Evolutionary conservation across 2,329 filamentous ascomycete species (phyloP).

Genomic region (Paracorniculantispora psalliotae): DNA sequence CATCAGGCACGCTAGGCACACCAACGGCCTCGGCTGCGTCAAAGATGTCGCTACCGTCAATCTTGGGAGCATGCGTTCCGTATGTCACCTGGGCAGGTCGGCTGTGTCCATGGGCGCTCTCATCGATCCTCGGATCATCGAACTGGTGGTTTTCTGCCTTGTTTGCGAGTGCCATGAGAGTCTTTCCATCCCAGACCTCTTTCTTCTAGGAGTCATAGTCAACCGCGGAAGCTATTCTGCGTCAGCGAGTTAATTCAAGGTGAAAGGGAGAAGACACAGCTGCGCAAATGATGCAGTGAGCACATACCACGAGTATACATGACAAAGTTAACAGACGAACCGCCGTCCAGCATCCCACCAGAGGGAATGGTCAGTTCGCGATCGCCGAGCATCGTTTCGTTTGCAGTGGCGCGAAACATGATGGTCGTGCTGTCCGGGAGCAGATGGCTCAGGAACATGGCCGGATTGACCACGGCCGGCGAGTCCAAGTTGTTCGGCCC

Average conservation of each 20-base stretch:
- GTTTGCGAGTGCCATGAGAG: slow-evolving; percentile 45
- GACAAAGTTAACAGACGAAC: slow-evolving; percentile 30
- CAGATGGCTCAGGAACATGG: slow-evolving; percentile 19
- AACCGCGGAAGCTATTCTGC: background rate
- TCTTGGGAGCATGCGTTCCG: slow-evolving; percentile 36
- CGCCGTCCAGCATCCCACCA: slow-evolving; percentile 27
- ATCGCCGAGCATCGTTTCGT: slow-evolving; percentile 20
- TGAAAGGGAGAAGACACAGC: too few species aligned
- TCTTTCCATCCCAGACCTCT: slow-evolving; percentile 45
- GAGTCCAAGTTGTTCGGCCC: slow-evolving; percentile 25
- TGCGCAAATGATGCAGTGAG: background rate
- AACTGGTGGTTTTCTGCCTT: slow-evolving; percentile 48
- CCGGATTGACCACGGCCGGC: slow-evolving; percentile 21
- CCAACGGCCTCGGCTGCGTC: slow-evolving; percentile 42
- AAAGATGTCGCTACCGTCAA: slow-evolving; percentile 42
- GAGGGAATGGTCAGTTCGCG: slow-evolving; percentile 21
- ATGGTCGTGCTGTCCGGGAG: slow-evolving; percentile 18
- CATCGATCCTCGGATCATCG: slow-evolving; percentile 28
- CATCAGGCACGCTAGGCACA: slow-evolving; percentile 41
- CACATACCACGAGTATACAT: slow-evolving; percentile 24
- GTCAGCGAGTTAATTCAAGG: too few species aligned
- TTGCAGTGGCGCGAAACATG: slow-evolving; percentile 22
- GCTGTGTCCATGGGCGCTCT: slow-evolving; percentile 37
- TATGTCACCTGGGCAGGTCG: slow-evolving; percentile 48
- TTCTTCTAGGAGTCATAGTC: slow-evolving; percentile 50